Conservation (phyloP, 2,329 filamentous ascomycete genomes). For the Fusarium sp. region DNA sequence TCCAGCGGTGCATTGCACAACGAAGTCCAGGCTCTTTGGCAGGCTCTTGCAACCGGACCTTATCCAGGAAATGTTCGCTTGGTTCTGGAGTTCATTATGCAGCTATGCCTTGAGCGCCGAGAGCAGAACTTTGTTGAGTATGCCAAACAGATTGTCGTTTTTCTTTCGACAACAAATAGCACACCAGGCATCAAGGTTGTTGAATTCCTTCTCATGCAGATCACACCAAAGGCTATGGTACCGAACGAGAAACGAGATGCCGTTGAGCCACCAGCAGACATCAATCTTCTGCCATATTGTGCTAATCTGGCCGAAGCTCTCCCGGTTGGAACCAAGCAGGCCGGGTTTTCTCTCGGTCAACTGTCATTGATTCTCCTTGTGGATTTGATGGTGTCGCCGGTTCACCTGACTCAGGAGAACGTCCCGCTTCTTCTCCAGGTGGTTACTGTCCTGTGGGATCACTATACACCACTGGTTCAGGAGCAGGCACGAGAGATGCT, state of each 20-base stretch:
- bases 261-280: constrained; percentile 78
- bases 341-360: constrained; percentile 92
- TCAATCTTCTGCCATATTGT: constrained; percentile 84
- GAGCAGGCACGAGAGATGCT: constrained; percentile 98
- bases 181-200: constrained; percentile 88
- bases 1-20: constrained; percentile 91
- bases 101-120: constrained; percentile 88
- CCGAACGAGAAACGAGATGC: constrained; percentile 84
- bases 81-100: constrained; percentile 96
- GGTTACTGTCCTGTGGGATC: constrained; percentile 95
- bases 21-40: constrained; percentile 97
- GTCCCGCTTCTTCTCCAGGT: constrained; percentile 91
- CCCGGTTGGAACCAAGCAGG: constrained; percentile 90
- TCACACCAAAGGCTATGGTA: constrained; percentile 97
- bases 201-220: constrained; percentile 91
- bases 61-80: constrained; percentile 94
- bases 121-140: constrained; percentile 99
- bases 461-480: constrained; percentile 94
- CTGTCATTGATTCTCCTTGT: constrained; percentile 93
- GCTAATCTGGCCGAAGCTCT: constrained; percentile 85
- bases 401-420: constrained; percentile 82
- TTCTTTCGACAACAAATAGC: constrained; percentile 83
- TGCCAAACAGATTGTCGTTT: constrained; percentile 98
- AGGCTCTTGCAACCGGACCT: constrained; percentile 92
- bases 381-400: constrained; percentile 93